These are phyloP conservation scores for Pisolithus microcarpus DNA, from an alignment of 768 basidiomycete species.

Conservation along the genomic window DNA sequence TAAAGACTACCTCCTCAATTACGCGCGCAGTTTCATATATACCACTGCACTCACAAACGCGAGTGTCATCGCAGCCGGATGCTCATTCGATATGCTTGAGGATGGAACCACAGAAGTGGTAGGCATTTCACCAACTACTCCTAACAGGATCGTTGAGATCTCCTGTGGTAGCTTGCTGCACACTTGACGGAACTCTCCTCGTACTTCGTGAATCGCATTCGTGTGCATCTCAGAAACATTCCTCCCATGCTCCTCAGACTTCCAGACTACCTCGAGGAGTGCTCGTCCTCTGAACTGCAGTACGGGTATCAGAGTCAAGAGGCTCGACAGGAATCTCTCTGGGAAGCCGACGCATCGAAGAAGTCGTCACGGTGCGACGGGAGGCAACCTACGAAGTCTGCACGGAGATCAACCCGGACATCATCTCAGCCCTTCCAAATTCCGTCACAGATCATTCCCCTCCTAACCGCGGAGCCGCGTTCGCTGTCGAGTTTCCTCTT, in stretches of 20 bases:
- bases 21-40: conserved; percentile 86
- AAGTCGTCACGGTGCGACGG: background rate
- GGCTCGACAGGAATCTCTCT: background rate
- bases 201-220: conserved; percentile 30
- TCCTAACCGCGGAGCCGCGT: conserved; percentile 71
- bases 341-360: conserved; percentile 2
- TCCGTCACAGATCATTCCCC: conserved; percentile 77
- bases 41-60: conserved; percentile 79
- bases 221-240: conserved; percentile 22
- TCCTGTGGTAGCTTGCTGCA: conserved; percentile 19
- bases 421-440: background rate
- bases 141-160: conserved; percentile 14
- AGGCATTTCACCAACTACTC: background rate
- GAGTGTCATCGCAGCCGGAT: conserved; percentile 67
- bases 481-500: conserved; percentile 64
- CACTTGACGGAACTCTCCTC: conserved; percentile 16
- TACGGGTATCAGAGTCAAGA: background rate
- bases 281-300: background rate
- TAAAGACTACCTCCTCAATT: conserved; percentile 84
- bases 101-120: conserved; percentile 57
- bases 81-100: conserved; percentile 73
- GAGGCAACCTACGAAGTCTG: background rate
- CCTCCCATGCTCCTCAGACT: conserved; percentile 21
- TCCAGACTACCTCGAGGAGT: conserved; percentile 14
- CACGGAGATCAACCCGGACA: background rate